Evolutionary conservation across 192 early-diverging fungal genomes (phyloP).

Genomic region (Allomyces arbusculus): DNA sequence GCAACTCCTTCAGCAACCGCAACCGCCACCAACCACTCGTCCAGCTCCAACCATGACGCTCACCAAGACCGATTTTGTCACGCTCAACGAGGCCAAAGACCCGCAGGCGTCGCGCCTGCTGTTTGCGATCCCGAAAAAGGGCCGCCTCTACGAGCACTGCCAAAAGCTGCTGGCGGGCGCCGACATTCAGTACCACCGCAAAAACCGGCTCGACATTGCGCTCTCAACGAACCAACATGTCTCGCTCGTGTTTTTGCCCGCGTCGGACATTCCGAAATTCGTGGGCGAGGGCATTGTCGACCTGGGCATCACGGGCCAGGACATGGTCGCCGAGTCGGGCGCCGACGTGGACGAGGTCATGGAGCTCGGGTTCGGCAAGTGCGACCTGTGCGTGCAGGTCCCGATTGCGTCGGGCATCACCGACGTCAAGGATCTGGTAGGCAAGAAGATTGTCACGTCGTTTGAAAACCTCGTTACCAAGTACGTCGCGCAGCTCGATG

Average conservation of each 20-base stretch:
- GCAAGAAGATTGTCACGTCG: slow-evolving; percentile 84
- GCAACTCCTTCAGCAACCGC: too few relatives aligned
- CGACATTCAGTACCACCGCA: slow-evolving; percentile 89
- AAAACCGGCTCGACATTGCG: slow-evolving; percentile 91
- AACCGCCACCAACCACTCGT: too few relatives aligned
- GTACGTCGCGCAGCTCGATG: slow-evolving; percentile 60
- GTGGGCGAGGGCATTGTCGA: slow-evolving; percentile 91
- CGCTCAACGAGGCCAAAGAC: too few relatives aligned
- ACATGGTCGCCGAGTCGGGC: slow-evolving; percentile 11
- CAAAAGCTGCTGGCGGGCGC: slow-evolving; percentile 61
- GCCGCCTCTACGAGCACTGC: slow-evolving; percentile 79
- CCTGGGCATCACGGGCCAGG: slow-evolving; percentile 89
- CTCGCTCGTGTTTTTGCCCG: slow-evolving; percentile 84
- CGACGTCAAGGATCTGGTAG: slow-evolving; percentile 48
- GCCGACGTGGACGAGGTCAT: slow-evolving; percentile 25
- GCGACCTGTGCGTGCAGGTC: slow-evolving; percentile 78
- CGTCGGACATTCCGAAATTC: slow-evolving; percentile 87
- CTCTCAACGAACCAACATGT: slow-evolving; percentile 81
- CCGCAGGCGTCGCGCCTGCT: slow-evolving; percentile 32
- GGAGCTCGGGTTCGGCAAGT: slow-evolving; percentile 79
- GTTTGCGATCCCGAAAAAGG: slow-evolving; percentile 97
- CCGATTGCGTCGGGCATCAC: slow-evolving; percentile 33
- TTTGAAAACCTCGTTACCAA: slow-evolving; percentile 51
- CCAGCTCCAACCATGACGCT: too few relatives aligned
- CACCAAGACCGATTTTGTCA: too few relatives aligned